Evolutionary conservation across 2,329 filamentous ascomycete genomes (phyloP).

Genomic region (Alternaria rosae): DNA sequence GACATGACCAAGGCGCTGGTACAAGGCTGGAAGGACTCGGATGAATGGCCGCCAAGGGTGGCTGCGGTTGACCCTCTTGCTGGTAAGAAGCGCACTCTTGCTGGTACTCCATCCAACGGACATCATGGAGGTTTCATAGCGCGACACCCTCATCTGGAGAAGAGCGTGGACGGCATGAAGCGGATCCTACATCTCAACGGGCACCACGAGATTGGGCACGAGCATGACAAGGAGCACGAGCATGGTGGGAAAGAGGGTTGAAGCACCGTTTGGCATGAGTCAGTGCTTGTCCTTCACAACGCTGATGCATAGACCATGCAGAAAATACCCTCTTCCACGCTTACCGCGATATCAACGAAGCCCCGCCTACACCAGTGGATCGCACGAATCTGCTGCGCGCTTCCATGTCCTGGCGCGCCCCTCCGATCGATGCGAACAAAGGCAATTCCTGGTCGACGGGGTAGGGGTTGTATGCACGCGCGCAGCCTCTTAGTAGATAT

Average conservation of each 20-base stretch:
- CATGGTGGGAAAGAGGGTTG: slow-evolving; percentile 20
- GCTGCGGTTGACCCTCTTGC: slow-evolving; percentile 57
- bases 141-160: slow-evolving; percentile 52
- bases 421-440: not conserved
- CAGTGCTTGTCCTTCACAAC: slow-evolving; percentile 1
- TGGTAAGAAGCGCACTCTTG: slow-evolving; percentile 44
- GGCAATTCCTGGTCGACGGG: not conserved
- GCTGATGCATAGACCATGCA: slow-evolving; percentile 1
- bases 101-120: slow-evolving; percentile 17
- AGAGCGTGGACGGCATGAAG: slow-evolving; percentile 55
- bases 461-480: not conserved
- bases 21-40: slow-evolving; percentile 89
- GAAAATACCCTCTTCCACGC: not conserved
- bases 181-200: slow-evolving; percentile 52
- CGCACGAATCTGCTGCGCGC: not conserved
- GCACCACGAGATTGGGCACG: slow-evolving; percentile 14
- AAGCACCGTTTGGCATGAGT: not conserved
- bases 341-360: not conserved
- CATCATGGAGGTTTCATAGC: slow-evolving; percentile 42
- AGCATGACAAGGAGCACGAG: slow-evolving; percentile 4
- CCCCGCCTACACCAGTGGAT: not conserved
- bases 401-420: not conserved
- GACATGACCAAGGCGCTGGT: slow-evolving; percentile 85
- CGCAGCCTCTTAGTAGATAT: not conserved
- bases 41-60: slow-evolving; percentile 84